Base-by-base conservation (phyloP, 345 rosid species). In the Citrus australasica region DNA sequence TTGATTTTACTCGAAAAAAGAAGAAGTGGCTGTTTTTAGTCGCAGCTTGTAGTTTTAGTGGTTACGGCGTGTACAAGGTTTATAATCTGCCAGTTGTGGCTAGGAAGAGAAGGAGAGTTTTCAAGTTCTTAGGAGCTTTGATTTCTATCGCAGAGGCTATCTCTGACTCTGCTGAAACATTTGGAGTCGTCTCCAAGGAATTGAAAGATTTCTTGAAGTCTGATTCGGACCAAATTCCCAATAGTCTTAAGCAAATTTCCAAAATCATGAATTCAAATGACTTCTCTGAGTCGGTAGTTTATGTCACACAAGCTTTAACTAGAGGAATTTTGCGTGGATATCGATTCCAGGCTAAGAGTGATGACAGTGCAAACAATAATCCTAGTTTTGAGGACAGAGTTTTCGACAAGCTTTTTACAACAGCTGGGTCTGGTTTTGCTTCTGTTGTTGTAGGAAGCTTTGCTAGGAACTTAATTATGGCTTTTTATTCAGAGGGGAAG, bases 381-480 rank as follows among this genome's bases (percentile, higher is more conserved):
- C 84, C 91, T 63, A 71, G 80, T 81, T 88, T 91, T 48, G 69
- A 84, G 5, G 90, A 90, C 46, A 82, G 78, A 82, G 91, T 89
- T 13, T 76, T 89, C 76, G 90, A 93, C 73, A 95, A 88, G 89
- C 83, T 93, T 7, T 87, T 89, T 6, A 84, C 92, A 1, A 80
- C 89, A 17, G 82, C 93, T 30, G 98, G 95, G 59, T 83, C 91
- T 24, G 93, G 92, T 80, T 90, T 95, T 35, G 98, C 88, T 46
- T 93, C 94, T n/a, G 89, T 83, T 21, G 87, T 93, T 56, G 94
- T 89, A 32, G 98, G 97, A 64, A 92, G 92, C 84, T 92, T 95
- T 67, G 98, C 98, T 5, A 90, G 89, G 74, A 92, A 88, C 85
- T 77, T 93, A 81, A 92, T 86, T 67, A 71, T 88, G 82, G 93